Evolutionary conservation across 2,329 filamentous ascomycete genomes (phyloP).

Genomic region (Pestalotiopsis sp.): DNA sequence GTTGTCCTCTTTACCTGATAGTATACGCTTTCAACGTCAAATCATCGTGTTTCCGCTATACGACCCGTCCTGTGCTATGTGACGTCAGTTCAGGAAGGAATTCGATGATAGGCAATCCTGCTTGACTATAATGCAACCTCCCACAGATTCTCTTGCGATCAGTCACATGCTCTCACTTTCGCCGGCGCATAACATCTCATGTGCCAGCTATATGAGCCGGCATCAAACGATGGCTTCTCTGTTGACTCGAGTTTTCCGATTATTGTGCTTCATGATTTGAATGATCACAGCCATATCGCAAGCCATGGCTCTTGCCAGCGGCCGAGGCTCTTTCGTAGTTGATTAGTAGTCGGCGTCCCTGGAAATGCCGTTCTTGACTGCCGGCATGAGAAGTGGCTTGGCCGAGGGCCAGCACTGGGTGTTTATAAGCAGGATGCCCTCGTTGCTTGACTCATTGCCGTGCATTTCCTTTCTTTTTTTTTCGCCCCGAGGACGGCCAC

Average conservation of each 20-base stretch:
- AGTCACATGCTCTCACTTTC: neutral
- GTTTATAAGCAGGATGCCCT: neutral
- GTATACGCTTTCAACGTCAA: no score
- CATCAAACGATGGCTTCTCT: neutral
- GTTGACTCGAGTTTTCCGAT: neutral
- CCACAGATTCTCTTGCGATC: neutral
- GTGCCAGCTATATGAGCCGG: neutral
- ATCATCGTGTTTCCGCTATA: no score
- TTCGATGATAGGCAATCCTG: neutral
- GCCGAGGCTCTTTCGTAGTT: neutral
- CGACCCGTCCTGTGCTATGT: neutral
- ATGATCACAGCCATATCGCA: neutral
- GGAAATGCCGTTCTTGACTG: neutral
- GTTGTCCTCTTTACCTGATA: no score
- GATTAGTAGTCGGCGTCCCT: neutral
- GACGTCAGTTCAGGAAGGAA: neutral
- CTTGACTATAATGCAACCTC: neutral
- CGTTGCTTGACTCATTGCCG: neutral
- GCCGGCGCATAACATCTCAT: neutral
- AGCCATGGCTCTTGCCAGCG: neutral
- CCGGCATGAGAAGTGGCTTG: neutral
- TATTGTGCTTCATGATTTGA: neutral
- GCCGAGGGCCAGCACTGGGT: neutral
- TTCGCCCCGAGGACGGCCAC: neutral
- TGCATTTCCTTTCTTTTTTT: neutral